These are phyloP conservation scores for Clarireedia monteithiana DNA, from an alignment of 2,329 filamentous ascomycete species.

Conservation along the genomic window DNA sequence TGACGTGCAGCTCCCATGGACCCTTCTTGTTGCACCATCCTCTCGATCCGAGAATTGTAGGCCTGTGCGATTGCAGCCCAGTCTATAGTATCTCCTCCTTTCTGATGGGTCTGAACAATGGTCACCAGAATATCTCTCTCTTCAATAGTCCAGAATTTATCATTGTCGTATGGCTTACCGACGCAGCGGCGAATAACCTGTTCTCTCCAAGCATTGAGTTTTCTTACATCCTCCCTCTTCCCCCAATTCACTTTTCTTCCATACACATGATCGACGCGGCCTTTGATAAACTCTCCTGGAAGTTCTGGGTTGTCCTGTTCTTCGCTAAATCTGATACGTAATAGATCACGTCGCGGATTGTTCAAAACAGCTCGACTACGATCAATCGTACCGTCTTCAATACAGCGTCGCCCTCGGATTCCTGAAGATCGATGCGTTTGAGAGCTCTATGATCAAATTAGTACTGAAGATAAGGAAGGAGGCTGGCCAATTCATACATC, in stretches of 20 bases:
- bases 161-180: not conserved
- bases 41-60: not conserved
- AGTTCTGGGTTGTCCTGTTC: not conserved
- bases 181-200: not conserved
- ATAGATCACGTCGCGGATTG: not conserved
- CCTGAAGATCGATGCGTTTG: not conserved
- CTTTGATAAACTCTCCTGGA: not conserved
- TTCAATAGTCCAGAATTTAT: not conserved
- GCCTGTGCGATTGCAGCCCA: not conserved
- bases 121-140: not conserved
- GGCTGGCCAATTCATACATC: not conserved
- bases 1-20: not conserved
- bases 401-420: not conserved
- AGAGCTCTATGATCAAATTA: not conserved
- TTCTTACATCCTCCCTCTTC: not conserved
- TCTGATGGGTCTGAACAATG: not conserved
- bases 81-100: not conserved
- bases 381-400: conserved; percentile 1
- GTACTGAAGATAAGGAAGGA: not conserved
- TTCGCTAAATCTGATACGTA: not conserved
- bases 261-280: not conserved
- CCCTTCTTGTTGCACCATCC: not conserved
- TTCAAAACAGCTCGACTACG: not conserved
- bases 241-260: not conserved
- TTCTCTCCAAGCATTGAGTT: not conserved